Conservation (phyloP, 116 monocot species). For the Cymodocea nodosa region DNA sequence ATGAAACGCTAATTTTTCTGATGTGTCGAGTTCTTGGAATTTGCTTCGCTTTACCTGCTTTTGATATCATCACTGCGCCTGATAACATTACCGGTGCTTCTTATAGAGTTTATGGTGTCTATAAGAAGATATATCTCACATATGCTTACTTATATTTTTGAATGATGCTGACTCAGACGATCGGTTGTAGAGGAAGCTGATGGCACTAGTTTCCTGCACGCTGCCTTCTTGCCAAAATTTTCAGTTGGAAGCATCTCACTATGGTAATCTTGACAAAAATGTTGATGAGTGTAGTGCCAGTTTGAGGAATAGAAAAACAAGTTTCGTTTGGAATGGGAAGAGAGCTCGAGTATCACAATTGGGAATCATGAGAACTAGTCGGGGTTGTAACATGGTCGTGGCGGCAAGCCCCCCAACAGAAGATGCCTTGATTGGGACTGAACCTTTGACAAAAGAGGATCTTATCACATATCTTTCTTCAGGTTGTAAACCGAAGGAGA, state of each 20-base stretch:
- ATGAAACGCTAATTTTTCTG: no score
- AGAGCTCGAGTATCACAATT: constrained; percentile 8
- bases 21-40: no score
- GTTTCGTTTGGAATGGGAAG: constrained; percentile 9
- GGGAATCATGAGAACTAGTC: constrained; percentile 4
- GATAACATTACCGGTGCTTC: no score
- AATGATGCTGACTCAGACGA: no score
- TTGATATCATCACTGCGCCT: no score
- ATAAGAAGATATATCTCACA: no score
- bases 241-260: constrained; percentile 5
- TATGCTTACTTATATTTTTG: no score
- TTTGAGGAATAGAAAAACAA: constrained; percentile 10
- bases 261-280: not conserved
- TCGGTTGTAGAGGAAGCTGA: constrained; percentile 2
- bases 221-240: constrained; percentile 8
- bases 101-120: no score
- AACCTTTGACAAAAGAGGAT: constrained; percentile 89
- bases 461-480: constrained; percentile 78
- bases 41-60: no score
- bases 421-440: constrained; percentile 54
- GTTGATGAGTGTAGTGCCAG: constrained; percentile 8
- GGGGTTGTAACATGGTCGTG: constrained; percentile 28
- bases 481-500: constrained; percentile 86
- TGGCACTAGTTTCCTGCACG: constrained; percentile 25
- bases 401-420: constrained; percentile 90